These are phyloP conservation scores for Withania somnifera DNA, from an alignment of 305 asterid species.

Conservation along the genomic window DNA sequence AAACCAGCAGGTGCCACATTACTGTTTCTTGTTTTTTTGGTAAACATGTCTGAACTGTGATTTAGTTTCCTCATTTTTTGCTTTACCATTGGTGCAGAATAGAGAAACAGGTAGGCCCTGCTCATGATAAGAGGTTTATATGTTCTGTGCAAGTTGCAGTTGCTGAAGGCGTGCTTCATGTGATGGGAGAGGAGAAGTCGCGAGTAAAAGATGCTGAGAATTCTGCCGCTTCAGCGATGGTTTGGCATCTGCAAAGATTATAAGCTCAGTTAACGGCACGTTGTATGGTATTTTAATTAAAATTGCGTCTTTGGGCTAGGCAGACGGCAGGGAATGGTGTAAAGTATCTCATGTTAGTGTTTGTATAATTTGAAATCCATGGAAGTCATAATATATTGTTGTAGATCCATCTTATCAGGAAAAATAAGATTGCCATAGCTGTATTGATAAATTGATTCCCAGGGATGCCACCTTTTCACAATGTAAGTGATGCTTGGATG, in stretches of 20 bases:
- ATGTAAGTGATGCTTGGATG: neutral
- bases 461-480: neutral
- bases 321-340: neutral
- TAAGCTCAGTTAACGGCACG: neutral
- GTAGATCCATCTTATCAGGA: neutral
- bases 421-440: neutral
- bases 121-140: conserved; percentile 39
- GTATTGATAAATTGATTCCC: neutral
- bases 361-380: neutral
- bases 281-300: neutral
- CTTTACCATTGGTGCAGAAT: conserved; percentile 21
- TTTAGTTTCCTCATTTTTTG: neutral
- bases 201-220: conserved; percentile 58
- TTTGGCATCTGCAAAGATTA: conserved; percentile 21
- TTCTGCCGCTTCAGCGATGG: conserved; percentile 78
- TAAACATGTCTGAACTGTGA: neutral
- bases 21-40: neutral
- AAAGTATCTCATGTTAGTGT: neutral
- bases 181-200: conserved; percentile 38
- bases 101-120: conserved; percentile 30
- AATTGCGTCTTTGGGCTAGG: neutral
- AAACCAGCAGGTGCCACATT: neutral
- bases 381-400: neutral
- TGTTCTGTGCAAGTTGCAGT: conserved; percentile 48
- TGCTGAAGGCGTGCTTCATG: conserved; percentile 12